Conservation (phyloP, 2,329 filamentous ascomycete genomes). For the Colletotrichum cereale region DNA sequence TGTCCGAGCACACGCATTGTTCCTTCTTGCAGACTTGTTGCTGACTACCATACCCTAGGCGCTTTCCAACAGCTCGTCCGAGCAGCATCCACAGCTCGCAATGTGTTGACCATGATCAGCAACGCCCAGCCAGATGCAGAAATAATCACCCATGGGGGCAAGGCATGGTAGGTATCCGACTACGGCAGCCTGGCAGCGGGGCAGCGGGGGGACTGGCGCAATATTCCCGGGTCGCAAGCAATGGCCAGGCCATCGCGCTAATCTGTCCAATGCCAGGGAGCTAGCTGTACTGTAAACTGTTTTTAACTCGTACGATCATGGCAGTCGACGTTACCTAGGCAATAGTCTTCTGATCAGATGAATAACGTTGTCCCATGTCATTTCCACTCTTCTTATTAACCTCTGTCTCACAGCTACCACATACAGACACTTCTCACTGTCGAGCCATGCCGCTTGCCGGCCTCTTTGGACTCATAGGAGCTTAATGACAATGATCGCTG, state of each 20-base stretch:
- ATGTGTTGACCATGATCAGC: not conserved
- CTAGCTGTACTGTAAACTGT: constrained; percentile 4
- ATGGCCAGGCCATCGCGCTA: no score
- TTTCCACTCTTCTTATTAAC: no score
- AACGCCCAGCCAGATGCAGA: no score
- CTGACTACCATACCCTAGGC: no score
- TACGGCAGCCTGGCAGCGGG: no score
- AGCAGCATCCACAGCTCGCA: not conserved
- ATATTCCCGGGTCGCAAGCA: not conserved
- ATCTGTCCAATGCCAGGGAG: not conserved
- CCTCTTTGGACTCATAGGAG: constrained; percentile 14
- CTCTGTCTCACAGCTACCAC: not conserved
- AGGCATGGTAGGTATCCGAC: no score
- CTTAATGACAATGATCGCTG: constrained; percentile 9
- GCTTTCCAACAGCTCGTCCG: no score
- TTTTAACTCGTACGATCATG: constrained; percentile 23
- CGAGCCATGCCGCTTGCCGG: not conserved
- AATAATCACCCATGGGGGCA: no score
- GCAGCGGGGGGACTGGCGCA: not conserved
- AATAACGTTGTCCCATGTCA: no score
- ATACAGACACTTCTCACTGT: not conserved
- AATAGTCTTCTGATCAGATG: constrained; percentile 13
- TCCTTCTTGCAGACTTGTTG: no score
- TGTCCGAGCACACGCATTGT: no score
- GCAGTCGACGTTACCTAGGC: constrained; percentile 14